A percentile compares a stretch with the other conserved stretches of the same genome.
Evolutionary conservation across 257 asterid genomes (phyloP).

Genomic region (Nicotiana knightiana): DNA sequence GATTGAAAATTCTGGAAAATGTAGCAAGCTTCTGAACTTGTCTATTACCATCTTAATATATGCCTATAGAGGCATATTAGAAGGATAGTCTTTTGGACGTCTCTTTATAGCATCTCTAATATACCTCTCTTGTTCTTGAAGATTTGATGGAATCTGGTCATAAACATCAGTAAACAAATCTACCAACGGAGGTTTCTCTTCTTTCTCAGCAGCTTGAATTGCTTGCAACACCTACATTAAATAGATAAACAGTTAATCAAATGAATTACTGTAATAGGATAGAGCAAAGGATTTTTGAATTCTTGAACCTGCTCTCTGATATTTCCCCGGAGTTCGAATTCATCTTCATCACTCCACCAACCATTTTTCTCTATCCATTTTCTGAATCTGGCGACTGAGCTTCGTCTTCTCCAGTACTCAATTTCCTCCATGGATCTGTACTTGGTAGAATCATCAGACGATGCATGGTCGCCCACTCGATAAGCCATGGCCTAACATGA

Average conservation of each 20-base stretch:
- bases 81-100: conserved; percentile 59
- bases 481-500: conserved; percentile 56
- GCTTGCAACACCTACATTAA: conserved; percentile 48
- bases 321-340: conserved; percentile 44
- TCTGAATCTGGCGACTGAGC: conserved; percentile 49
- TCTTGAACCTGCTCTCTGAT: conserved; percentile 50
- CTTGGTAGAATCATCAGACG: conserved; percentile 88
- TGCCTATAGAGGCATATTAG: conserved; percentile 59
- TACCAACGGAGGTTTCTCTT: conserved; percentile 47
- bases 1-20: not conserved
- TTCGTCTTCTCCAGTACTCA: conserved; percentile 59
- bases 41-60: not conserved
- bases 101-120: conserved; percentile 53
- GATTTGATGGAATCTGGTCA: conserved; percentile 41
- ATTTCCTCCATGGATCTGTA: conserved; percentile 59
- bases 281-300: not conserved
- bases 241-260: not conserved
- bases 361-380: conserved; percentile 68
- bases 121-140: conserved; percentile 61
- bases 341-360: conserved; percentile 81
- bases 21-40: not conserved
- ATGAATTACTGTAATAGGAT: not conserved
- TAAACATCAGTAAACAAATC: conserved; percentile 72
- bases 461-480: conserved; percentile 85
- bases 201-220: conserved; percentile 60